These are phyloP conservation scores for Boletus rubescentipes DNA, from an alignment of 768 basidiomycete species.

Conservation along the genomic window DNA sequence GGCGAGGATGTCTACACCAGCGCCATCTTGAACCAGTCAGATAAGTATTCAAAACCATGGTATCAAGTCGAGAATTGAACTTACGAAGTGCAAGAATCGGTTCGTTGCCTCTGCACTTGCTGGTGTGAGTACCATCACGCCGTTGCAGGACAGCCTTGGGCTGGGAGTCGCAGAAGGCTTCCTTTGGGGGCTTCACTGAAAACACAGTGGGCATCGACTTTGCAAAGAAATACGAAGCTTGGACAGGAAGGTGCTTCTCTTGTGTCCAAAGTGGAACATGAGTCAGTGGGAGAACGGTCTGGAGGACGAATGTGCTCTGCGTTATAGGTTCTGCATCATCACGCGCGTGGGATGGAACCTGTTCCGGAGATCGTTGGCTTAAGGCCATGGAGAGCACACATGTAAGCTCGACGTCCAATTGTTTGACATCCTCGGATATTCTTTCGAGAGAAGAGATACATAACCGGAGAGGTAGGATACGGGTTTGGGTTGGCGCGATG, in stretches of 20 bases:
- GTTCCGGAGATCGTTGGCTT: not conserved
- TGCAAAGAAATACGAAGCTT: slow-evolving; percentile 59
- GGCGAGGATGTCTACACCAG: slow-evolving; percentile 70
- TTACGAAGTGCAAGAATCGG: slow-evolving; percentile 66
- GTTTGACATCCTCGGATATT: slow-evolving; percentile 34
- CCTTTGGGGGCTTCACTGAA: slow-evolving; percentile 53
- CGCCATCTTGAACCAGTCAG: slow-evolving; percentile 61
- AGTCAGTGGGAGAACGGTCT: slow-evolving; percentile 41
- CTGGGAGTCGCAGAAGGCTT: slow-evolving; percentile 24
- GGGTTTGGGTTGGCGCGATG: slow-evolving; percentile 63
- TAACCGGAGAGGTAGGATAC: slow-evolving; percentile 55
- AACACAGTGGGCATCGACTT: slow-evolving; percentile 57
- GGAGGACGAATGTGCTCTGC: slow-evolving; percentile 23
- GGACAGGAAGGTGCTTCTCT: slow-evolving; percentile 40
- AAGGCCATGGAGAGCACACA: slow-evolving; percentile 19
- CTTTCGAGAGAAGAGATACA: slow-evolving; percentile 34
- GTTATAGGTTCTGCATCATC: too few relatives aligned
- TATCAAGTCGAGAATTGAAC: slow-evolving; percentile 18
- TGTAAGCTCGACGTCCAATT: slow-evolving; percentile 40
- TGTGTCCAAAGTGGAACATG: slow-evolving; percentile 46
- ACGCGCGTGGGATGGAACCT: not conserved
- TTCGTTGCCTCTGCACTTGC: slow-evolving; percentile 31
- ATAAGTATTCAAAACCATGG: not conserved
- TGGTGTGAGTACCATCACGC: not conserved
- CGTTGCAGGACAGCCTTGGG: not conserved